Evolutionary conservation across 805 yeast species (phyloP).

Genomic region (Sugiyamaella qingdaonensis): DNA sequence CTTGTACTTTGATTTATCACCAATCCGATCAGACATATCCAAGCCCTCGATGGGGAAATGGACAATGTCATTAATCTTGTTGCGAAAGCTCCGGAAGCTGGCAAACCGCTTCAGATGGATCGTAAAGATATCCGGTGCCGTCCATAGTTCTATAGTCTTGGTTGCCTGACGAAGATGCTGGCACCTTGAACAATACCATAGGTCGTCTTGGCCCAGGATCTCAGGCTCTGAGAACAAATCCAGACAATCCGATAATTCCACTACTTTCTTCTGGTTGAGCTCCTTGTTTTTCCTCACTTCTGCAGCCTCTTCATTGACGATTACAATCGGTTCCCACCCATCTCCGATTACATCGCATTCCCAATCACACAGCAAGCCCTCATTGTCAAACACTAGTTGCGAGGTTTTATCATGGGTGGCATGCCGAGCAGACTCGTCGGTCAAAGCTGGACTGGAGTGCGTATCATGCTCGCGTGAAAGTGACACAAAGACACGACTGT

Average conservation of each 20-base stretch:
- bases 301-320: constrained; percentile 19
- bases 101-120: constrained; percentile 90
- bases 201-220: constrained; percentile 78
- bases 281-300: constrained; percentile 18
- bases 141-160: constrained; percentile 87
- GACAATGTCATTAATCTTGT: constrained; percentile 79
- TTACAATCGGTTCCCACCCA: constrained; percentile 3
- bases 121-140: constrained; percentile 85
- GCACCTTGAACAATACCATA: constrained; percentile 92
- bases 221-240: constrained; percentile 74
- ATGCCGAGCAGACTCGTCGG: too few relatives aligned
- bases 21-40: constrained; percentile 62
- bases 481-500: background rate
- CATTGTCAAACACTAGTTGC: constrained; percentile 10
- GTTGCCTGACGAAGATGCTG: constrained; percentile 87
- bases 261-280: constrained; percentile 32
- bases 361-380: constrained; percentile 23
- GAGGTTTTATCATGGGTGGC: too few relatives aligned
- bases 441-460: too few relatives aligned
- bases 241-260: constrained; percentile 70
- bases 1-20: constrained; percentile 21
- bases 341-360: constrained; percentile 5
- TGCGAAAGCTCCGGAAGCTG: constrained; percentile 77
- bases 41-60: constrained; percentile 83
- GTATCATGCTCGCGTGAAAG: too few relatives aligned